phyloP scores from a whole-genome alignment of 2,329 filamentous ascomycete genomes.

The Trichoderma asperellum region DNA sequence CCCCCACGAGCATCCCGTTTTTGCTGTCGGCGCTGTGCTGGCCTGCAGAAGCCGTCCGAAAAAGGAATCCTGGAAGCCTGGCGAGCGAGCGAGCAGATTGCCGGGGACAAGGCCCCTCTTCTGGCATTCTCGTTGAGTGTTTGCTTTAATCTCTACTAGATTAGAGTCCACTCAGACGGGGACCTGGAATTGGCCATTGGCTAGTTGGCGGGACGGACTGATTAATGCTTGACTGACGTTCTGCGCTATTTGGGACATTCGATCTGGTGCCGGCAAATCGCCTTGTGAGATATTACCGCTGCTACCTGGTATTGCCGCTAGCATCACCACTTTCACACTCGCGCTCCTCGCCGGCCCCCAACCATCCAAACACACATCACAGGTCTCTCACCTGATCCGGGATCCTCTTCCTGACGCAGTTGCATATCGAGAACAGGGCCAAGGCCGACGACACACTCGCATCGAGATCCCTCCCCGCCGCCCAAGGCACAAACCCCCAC shows the following conservation, averaged over 20 bases:
- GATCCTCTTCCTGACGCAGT: neutral
- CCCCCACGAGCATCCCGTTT: conserved; percentile 19
- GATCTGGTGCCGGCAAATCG: neutral
- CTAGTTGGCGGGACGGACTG: neutral
- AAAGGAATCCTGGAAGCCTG: neutral
- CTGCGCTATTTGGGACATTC: neutral
- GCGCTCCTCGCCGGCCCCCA: conserved; percentile 7
- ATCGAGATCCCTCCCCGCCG: conserved; percentile 18
- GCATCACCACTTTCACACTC: neutral
- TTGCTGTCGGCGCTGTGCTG: neutral
- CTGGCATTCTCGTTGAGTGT: neutral
- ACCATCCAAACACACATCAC: neutral
- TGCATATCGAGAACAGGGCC: neutral
- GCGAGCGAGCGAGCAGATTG: neutral
- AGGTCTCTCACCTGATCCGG: conserved; percentile 17
- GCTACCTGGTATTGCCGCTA: neutral
- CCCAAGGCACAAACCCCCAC: conserved; percentile 4
- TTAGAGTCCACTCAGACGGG: neutral
- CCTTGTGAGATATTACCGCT: neutral
- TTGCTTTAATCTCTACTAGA: neutral
- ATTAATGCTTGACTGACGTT: neutral
- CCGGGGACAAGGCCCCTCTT: conserved; percentile 6
- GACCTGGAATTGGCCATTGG: neutral
- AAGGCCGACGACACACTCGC: neutral
- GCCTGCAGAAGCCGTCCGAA: conserved; percentile 5